Evolutionary conservation across 352 stramenopile species (phyloP).

Genomic region (Pythium graminicola): DNA sequence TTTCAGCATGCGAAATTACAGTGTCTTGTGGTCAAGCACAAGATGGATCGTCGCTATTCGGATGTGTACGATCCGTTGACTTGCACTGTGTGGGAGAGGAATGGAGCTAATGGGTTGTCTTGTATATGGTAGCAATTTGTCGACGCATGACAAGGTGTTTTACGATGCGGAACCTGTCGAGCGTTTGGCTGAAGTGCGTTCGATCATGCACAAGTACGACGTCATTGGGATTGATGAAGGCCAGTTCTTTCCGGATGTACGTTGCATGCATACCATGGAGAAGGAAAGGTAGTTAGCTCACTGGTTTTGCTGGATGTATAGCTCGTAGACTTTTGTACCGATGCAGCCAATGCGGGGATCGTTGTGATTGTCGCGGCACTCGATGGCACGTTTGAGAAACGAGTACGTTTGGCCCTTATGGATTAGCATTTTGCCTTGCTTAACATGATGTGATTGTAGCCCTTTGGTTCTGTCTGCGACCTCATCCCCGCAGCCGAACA

Average conservation of each 20-base stretch:
- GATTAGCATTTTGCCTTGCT: background rate
- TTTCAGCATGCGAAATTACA: constrained; percentile 74
- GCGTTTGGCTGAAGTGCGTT: constrained; percentile 43
- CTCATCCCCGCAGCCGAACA: constrained; percentile 68
- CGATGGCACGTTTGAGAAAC: constrained; percentile 71
- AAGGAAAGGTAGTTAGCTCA: background rate
- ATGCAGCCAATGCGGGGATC: constrained; percentile 62
- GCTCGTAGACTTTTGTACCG: constrained; percentile 70
- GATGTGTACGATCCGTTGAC: constrained; percentile 35
- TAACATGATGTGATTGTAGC: constrained; percentile 22
- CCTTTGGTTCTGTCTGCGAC: constrained; percentile 65
- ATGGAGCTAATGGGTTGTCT: background rate
- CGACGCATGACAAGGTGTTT: constrained; percentile 72
- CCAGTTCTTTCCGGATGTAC: constrained; percentile 80
- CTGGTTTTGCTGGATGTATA: constrained; percentile 11
- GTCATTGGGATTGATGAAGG: constrained; percentile 85
- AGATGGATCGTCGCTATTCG: constrained; percentile 72
- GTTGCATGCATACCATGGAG: background rate
- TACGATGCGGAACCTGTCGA: constrained; percentile 60
- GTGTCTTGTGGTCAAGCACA: constrained; percentile 79
- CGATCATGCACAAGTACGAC: constrained; percentile 57
- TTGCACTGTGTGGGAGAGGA: no score
- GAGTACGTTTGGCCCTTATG: no score
- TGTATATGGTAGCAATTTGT: constrained; percentile 39
- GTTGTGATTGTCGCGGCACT: constrained; percentile 74